Conservation (phyloP, 192 early-diverging fungal genomes). For the Entrophospora sp. region DNA sequence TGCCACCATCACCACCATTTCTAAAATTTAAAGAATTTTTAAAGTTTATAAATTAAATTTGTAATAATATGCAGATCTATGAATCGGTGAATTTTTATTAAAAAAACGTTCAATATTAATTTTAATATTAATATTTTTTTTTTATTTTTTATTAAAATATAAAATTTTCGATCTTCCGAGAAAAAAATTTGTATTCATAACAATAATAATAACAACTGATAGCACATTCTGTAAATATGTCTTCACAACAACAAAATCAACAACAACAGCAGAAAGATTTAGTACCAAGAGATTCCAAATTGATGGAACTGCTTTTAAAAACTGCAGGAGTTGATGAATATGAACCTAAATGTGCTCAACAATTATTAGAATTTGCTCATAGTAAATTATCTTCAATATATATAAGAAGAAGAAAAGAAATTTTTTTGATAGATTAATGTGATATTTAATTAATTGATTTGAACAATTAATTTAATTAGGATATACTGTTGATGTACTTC, state of each 20-base stretch:
- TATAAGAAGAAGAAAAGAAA: neutral
- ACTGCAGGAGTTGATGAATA: conserved; percentile 80
- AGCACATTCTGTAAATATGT: neutral
- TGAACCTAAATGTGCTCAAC: conserved; percentile 84
- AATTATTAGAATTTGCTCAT: conserved; percentile 89
- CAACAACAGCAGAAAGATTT: conserved; percentile 17
- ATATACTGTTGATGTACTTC: conserved; percentile 85
- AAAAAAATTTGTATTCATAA: too few relatives aligned
- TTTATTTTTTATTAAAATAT: too few relatives aligned
- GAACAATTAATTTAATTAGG: conserved; percentile 33
- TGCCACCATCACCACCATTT: too few relatives aligned
- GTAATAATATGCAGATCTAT: too few relatives aligned
- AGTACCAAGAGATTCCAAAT: conserved; percentile 38
- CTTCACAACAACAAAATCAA: conserved; percentile 13
- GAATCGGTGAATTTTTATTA: too few relatives aligned
- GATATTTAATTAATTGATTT: neutral
- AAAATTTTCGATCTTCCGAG: too few relatives aligned
- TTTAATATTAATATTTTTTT: too few relatives aligned
- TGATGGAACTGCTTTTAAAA: conserved; percentile 79
- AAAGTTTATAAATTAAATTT: too few relatives aligned
- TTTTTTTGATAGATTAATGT: conserved; percentile 3
- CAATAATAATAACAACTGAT: too few relatives aligned
- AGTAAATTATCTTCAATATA: conserved; percentile 31
- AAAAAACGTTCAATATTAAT: too few relatives aligned
- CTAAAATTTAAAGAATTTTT: too few relatives aligned